Base-by-base conservation (phyloP, 148 eudicot genomes). In the Cornus suecica region DNA sequence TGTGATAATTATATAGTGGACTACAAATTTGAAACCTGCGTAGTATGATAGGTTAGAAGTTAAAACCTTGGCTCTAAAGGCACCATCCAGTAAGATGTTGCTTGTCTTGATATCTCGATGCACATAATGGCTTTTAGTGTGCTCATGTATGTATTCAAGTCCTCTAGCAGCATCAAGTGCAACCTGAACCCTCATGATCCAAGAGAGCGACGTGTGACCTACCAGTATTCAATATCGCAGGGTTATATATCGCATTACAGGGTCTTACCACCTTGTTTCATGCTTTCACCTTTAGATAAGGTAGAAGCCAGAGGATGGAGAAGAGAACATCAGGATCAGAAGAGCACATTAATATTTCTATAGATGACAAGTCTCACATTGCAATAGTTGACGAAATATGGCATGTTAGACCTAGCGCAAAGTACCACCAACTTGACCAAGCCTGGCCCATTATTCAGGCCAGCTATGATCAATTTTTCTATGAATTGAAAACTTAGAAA, bases 121-220 rank as follows among this genome's bases (percentile, higher is more conserved):
- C 73, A 95, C 97, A 82, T 95, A 95, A 81, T 95, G 99, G 41
- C 92, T 82, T 84, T 92, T 95, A n/a, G 97, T 95, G 81, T 95
- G 99, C 83, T 95, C 97, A 54, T 95, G 99, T 72, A 95, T 90
- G 77, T 95, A 95, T 81, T 95, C 99, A 70, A 95, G 80, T 70
- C 99, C 99, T 87, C 99, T 84, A 68, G 99, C 99, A 81, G 97
- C 90, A 80, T 92, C 99, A 74, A 95, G 94, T 69, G 90, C 97
- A 81, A 91, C 87, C 85, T 95, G 99, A 75, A 93, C 89, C 80
- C 99, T 92, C 94, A 91, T 91, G 80, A 91, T 91, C 99, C 99
- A 95, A 42, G 99, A 93, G 68, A 95, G 87, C 20, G 99, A 81
- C 7, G 97, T 90, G 75, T 92, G 91, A 56, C 99, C 99, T 95